Evolutionary conservation across 2,329 filamentous ascomycete genomes (phyloP), one percentile per base, ranked within the genome.

Genomic region (Mycosphaerella sp.): DNA sequence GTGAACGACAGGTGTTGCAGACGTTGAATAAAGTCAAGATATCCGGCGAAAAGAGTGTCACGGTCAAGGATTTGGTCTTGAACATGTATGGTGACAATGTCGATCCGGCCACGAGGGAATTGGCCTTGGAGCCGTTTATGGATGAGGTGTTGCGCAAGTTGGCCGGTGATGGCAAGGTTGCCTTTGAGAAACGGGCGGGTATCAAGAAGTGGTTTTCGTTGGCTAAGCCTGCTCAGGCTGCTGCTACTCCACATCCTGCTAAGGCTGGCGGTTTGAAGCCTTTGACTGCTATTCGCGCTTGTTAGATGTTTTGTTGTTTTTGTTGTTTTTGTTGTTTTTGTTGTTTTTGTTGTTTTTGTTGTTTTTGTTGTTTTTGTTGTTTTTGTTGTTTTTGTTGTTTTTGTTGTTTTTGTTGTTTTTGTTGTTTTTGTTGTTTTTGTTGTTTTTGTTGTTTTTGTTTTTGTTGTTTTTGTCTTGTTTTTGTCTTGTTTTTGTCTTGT

Each of bases 71-170:
- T 31, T 63, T 80, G 9, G 76, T 79, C 1, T 61, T 61, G 2
- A 56, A 56, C 3, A 70, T 79, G 11, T 69, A 79, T 55, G 77
- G 77, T 0, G 62, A 65, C 1, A 52, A 55, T 1, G 21, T 74
- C 34, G 68, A 73, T 47, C 64, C 69, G n/a, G 59, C 67, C 12
- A 67, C 73, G 0, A 53, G 70, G 0, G 59, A 65, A 8, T 60
- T 91, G 85, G 66, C 93, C 88, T 69, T 92, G 86, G 85, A 95
- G 90, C 72, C 90, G 81, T 56, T 82, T 79, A 49, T 86, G 83
- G 45, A 79, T 73, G 51, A 76, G 75, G 73, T 69, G 80, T 66
- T 87, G 75, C 60, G 86, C 78, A 67, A 89, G 86, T 62, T 87
- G 80, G 59, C 67, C 6, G 64, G 59, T 0, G 67, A 68, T 51